Evolutionary conservation across 2,329 filamentous ascomycete species (phyloP).

Genomic region (Penicillium freii): DNA sequence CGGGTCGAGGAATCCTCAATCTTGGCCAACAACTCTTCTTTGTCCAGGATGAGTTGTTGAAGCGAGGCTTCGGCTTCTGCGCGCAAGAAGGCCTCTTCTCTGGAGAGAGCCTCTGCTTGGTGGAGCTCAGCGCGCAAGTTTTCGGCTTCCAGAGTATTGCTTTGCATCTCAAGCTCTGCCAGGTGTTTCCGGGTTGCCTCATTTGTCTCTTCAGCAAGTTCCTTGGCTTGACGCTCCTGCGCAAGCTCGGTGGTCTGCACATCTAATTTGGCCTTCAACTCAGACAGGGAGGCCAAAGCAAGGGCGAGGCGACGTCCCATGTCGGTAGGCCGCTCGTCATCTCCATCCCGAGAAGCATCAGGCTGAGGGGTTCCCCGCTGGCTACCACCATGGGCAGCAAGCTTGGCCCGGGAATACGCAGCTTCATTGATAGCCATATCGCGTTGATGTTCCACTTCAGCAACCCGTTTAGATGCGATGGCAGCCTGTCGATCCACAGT

Average conservation of each 20-base stretch:
- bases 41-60: conserved; percentile 80
- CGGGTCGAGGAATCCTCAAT: conserved; percentile 66
- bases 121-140: conserved; percentile 82
- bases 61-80: conserved; percentile 73
- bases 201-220: conserved; percentile 83
- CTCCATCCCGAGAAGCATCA: conserved; percentile 56
- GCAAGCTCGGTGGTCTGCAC: conserved; percentile 68
- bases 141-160: conserved; percentile 80
- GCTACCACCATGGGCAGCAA: conserved; percentile 77
- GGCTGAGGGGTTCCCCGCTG: conserved; percentile 56
- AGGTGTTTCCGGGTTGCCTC: conserved; percentile 80
- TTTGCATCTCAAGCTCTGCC: conserved; percentile 78
- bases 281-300: conserved; percentile 73
- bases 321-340: conserved; percentile 66
- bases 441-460: conserved; percentile 89
- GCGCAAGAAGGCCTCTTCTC: conserved; percentile 76
- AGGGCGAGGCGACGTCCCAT: conserved; percentile 79
- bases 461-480: conserved; percentile 81
- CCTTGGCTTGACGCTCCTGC: conserved; percentile 75
- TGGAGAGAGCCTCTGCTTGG: conserved; percentile 69
- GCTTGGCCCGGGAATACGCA: conserved; percentile 87
- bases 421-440: conserved; percentile 94
- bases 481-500: conserved; percentile 87
- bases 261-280: conserved; percentile 75
- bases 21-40: conserved; percentile 69